phyloP scores from a whole-genome alignment of 176 grass and related monocot genomes.

The Lolium rigidum region DNA sequence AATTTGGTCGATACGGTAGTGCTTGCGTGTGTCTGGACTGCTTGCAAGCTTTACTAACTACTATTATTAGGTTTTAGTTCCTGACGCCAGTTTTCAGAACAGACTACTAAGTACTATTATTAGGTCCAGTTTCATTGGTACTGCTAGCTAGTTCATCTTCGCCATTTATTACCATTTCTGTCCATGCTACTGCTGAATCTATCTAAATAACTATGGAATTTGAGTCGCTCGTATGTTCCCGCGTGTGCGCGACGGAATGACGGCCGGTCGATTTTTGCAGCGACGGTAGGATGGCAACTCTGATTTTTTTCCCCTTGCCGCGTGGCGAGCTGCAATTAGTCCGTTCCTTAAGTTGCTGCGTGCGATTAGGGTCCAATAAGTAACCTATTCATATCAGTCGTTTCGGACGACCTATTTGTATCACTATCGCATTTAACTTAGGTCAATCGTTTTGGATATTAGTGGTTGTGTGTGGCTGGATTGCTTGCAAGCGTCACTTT shows the following conservation, averaged over 20 bases:
- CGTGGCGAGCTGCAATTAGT: too few relatives aligned
- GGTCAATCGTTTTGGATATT: not conserved
- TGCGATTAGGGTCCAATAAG: not conserved
- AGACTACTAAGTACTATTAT: not conserved
- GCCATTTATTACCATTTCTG: not conserved
- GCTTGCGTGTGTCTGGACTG: too few relatives aligned
- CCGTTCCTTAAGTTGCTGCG: too few relatives aligned
- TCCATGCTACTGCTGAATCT: not conserved
- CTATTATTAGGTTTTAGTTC: not conserved
- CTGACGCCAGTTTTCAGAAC: not conserved
- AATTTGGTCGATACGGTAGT: too few relatives aligned
- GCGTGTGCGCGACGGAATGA: too few relatives aligned
- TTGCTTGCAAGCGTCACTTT: not conserved
- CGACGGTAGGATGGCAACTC: too few relatives aligned
- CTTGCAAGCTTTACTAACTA: too few relatives aligned
- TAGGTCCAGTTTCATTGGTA: not conserved
- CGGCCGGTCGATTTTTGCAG: too few relatives aligned
- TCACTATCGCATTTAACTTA: conserved; percentile 12
- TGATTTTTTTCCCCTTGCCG: too few relatives aligned
- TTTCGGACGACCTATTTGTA: not conserved
- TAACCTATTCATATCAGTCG: not conserved
- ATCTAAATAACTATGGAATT: not conserved
- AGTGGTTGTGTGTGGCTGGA: not conserved
- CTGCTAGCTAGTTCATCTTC: not conserved
- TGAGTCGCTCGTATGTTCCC: too few relatives aligned